Percentiles rank a stretch among this genome's conserved stretches.
Conservation (phyloP, 2,329 filamentous ascomycete genomes). For the Trichoderma sp. region DNA sequence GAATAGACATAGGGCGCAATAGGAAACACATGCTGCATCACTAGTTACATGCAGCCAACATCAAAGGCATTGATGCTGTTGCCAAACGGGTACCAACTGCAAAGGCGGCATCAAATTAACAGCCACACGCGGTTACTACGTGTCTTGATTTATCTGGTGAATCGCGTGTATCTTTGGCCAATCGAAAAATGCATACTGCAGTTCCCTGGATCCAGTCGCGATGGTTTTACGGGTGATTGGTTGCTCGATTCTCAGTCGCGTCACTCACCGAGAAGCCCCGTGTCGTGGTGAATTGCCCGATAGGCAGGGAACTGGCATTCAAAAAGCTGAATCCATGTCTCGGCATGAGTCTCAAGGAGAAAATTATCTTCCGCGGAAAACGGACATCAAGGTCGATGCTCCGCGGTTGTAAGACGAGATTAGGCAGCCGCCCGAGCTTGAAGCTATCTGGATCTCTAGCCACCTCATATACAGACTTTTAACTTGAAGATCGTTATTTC, state of each 20-base stretch:
- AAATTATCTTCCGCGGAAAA: background rate
- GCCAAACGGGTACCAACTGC: background rate
- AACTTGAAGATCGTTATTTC: background rate
- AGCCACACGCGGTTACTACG: background rate
- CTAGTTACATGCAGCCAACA: background rate
- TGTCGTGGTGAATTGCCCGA: background rate
- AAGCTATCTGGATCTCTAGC: background rate
- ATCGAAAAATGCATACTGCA: background rate
- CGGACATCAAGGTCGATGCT: too few relatives aligned
- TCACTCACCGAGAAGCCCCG: background rate
- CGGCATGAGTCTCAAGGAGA: background rate
- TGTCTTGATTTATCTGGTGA: background rate
- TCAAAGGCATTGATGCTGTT: background rate
- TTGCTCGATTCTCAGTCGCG: background rate
- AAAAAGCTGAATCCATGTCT: background rate
- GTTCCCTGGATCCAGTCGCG: background rate
- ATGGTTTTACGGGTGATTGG: background rate
- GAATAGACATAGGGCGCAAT: background rate
- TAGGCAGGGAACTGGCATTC: background rate
- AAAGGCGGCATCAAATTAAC: background rate
- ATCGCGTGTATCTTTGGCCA: background rate
- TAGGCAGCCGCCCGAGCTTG: background rate
- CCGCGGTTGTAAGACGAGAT: background rate
- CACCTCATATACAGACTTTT: background rate
- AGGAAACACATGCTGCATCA: background rate